Evolutionary conservation across 495 filamentous ascomycete genomes (phyloP), one percentile per base, ranked within the genome.

Genomic region (Penicillium fimorum): DNA sequence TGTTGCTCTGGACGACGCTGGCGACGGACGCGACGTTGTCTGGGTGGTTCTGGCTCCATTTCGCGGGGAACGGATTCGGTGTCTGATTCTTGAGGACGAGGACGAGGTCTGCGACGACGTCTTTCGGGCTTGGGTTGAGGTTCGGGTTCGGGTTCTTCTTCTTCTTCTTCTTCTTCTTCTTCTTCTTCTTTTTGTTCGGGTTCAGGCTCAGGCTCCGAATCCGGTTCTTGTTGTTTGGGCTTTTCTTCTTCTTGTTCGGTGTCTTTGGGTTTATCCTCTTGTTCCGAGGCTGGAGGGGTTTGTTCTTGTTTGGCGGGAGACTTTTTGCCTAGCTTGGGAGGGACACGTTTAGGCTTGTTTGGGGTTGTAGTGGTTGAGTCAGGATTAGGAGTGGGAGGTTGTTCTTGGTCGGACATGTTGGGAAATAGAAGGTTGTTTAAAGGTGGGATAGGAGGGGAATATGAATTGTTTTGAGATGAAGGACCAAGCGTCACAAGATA

Each of bases 381-480:
- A 46, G 64, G 63, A 52, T 57, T 71, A 57, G 61, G 64, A 51
- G 52, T 63, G 38, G 50, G 49, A 45, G 56, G 61, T 57, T 46
- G 42, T 37, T 71, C 66, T 44, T 72, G 70, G 61, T 74, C 69
- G 63, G 72, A 68, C 73, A 75, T 75, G 40, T 44, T 74, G 69
- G 48, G 65, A 67, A 38, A 53, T 35, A 41, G 29, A 55, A 35
- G 33, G 51, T 0, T 29, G 20, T 29, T 18, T 17, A 54, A 32
- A 13, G 32, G 52, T 47, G 58, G 47, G 40, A 52, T 27, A 41
- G 50, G 51, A 55, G 66, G 56, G 48, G 53, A 65, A 69, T 67
- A 67, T 69, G 62, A 69, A 68, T 52, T 54, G 57, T 53, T 65
- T 54, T 18, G 56, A 59, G 56, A 56, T 53, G 57, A 47, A 50